Evolutionary conservation across 495 filamentous ascomycete species (phyloP), one percentile per base, ranked within the genome.

Genomic region (Venustampulla echinocandica): DNA sequence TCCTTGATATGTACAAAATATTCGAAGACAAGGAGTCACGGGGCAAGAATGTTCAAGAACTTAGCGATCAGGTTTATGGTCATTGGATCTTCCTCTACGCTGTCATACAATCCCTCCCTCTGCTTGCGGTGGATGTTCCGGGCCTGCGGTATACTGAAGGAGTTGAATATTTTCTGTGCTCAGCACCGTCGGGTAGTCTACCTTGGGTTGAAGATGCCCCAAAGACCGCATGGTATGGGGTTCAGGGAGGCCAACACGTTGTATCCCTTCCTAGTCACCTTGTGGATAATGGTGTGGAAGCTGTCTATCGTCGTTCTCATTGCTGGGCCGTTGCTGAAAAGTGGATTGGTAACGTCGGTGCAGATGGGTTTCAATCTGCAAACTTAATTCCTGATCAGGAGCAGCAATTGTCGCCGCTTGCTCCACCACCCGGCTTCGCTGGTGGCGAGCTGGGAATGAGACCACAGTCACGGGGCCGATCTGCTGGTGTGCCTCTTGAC

Each of bases 121-220:
- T 95, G 72, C 69, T 95, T 3, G 84, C 93, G 1, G 76, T 93
- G 20, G 93, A 97, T 65, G 89, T 87, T 2, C 85, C 85, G 1
- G 84, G 78, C 10, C 64, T 95, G 32, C 74, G 75, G 47, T 90
- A 73, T 53, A 84, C 75, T 0, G 79, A 95, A 22, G 82, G 80
- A 3, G 88, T 94, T 10, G 93, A 96, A 62, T 95, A 97, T 66
- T 97, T 96, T 70, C 75, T 97, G n/a, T 97, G 90, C 64, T 78
- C 95, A 60, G 82, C 87, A 9, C 82, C 90, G 0, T 81, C 84
- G 54, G 84, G 85, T 17, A 81, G 81, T 50, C 72, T 81, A 1
- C 90, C 92, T 2, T 98, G 92, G 93, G 80, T 82, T 38, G 79
- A 85, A 43, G 83, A 88, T 38, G 73, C 69, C 48, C 71, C 73